Percentiles rank a stretch among this genome's conserved stretches.
phyloP scores from a whole-genome alignment of 495 filamentous ascomycete genomes.

The Pseudevernia furfuracea region DNA sequence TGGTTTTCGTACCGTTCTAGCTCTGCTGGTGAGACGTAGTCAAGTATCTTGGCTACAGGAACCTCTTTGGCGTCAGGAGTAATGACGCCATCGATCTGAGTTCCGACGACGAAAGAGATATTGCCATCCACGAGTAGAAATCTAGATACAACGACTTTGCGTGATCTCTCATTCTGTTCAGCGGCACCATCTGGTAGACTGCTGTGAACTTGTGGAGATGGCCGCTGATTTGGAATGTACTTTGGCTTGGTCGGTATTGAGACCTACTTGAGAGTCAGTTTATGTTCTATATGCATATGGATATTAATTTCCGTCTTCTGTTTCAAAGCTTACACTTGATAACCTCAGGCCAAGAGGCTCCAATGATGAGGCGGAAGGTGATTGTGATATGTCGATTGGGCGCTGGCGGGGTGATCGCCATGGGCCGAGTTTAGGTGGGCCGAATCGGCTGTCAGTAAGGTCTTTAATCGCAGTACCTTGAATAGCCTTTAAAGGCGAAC shows the following conservation, averaged over 20 bases:
- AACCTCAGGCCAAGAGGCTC: not conserved
- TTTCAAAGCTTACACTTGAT: not conserved
- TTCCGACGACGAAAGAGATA: slow-evolving; percentile 14
- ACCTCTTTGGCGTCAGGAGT: slow-evolving; percentile 12
- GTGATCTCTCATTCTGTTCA: not conserved
- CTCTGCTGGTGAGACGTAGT: slow-evolving; percentile 14
- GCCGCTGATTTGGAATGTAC: slow-evolving; percentile 3
- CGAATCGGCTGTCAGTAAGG: not conserved
- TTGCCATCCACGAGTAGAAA: slow-evolving; percentile 15
- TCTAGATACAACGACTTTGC: slow-evolving; percentile 6
- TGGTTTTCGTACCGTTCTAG: slow-evolving; percentile 17
- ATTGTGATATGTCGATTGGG: not conserved
- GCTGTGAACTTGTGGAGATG: not conserved
- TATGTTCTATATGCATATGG: not conserved
- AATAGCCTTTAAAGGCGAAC: slow-evolving; percentile 5
- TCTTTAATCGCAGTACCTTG: slow-evolving; percentile 8
- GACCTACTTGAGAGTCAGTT: not conserved
- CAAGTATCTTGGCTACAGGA: slow-evolving; percentile 12
- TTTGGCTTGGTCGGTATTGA: slow-evolving; percentile 6
- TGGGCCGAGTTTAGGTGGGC: not conserved
- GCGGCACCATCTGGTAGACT: not conserved
- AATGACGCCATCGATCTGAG: not conserved
- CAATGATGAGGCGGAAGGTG: not conserved
- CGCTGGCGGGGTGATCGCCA: not conserved
- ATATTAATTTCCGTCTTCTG: not conserved